Percentiles rank a stretch among this genome's conserved stretches.
Evolutionary conservation across 2,329 filamentous ascomycete genomes (phyloP).

Genomic region (Verticillium klebahnii): DNA sequence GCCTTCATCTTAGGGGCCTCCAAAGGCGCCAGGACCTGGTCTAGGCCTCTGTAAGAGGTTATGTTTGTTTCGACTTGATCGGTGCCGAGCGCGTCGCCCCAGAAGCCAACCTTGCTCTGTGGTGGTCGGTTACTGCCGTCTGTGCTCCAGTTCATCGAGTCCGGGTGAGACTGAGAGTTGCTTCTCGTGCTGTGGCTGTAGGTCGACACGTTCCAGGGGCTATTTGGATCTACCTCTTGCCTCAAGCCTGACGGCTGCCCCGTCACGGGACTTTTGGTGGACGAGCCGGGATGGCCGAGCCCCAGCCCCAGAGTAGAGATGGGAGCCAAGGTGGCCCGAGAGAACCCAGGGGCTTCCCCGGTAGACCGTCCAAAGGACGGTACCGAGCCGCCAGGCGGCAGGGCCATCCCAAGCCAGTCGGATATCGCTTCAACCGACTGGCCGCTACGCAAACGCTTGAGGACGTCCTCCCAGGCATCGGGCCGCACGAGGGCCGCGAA

Average conservation of each 20-base stretch:
- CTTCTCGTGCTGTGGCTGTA: constrained; percentile 42
- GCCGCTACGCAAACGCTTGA: constrained; percentile 48
- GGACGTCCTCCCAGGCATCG: constrained; percentile 48
- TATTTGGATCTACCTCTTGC: constrained; percentile 37
- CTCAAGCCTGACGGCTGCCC: constrained; percentile 24
- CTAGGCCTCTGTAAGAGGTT: constrained; percentile 33
- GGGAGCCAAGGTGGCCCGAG: background rate
- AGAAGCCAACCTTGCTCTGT: constrained; percentile 43
- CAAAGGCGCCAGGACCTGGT: constrained; percentile 44
- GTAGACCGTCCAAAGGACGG: constrained; percentile 20
- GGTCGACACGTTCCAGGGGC: constrained; percentile 44
- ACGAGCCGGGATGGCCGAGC: constrained; percentile 1
- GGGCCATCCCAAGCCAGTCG: constrained; percentile 41
- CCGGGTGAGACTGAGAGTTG: constrained; percentile 34
- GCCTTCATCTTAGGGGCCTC: constrained; percentile 38
- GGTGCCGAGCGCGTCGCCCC: constrained; percentile 40
- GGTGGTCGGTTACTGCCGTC: constrained; percentile 30
- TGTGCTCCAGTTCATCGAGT: constrained; percentile 40
- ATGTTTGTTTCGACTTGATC: constrained; percentile 24
- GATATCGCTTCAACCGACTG: constrained; percentile 52
- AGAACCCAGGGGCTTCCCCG: constrained; percentile 15
- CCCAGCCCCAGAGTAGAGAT: background rate
- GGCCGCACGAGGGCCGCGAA: constrained; percentile 48
- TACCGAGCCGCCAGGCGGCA: constrained; percentile 23
- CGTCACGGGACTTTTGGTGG: constrained; percentile 24